Conservation (phyloP, 2,329 filamentous ascomycete species). For the Thielaviopsis euricoi region DNA sequence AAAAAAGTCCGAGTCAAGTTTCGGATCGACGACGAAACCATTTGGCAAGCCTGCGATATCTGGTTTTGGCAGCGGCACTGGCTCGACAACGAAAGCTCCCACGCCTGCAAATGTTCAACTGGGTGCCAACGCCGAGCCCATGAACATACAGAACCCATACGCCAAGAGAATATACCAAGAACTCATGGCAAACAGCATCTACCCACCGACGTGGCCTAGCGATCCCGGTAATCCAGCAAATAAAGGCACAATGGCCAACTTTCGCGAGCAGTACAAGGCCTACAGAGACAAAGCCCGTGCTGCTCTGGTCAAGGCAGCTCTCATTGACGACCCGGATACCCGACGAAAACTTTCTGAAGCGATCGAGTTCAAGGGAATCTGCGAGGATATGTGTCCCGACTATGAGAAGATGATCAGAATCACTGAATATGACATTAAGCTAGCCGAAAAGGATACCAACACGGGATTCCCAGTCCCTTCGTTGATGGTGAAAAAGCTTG, state of each 20-base stretch:
- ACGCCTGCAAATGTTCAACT: conserved; percentile 1
- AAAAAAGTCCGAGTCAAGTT: background rate
- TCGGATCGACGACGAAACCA: background rate
- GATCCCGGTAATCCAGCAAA: conserved; percentile 36
- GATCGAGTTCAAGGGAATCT: conserved; percentile 50
- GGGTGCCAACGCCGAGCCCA: conserved; percentile 9
- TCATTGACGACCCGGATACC: conserved; percentile 50
- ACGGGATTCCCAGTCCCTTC: conserved; percentile 30
- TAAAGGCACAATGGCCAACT: conserved; percentile 34
- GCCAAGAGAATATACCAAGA: conserved; percentile 35
- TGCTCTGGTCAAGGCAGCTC: conserved; percentile 39
- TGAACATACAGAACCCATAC: conserved; percentile 22
- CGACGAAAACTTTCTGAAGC: conserved; percentile 45
- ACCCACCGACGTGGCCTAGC: conserved; percentile 36
- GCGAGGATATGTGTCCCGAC: conserved; percentile 53
- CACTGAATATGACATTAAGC: conserved; percentile 40
- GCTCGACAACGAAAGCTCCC: background rate
- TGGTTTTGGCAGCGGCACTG: background rate
- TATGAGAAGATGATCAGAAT: conserved; percentile 49
- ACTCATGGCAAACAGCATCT: conserved; percentile 37
- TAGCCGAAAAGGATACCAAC: conserved; percentile 33
- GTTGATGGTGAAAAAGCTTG: conserved; percentile 50
- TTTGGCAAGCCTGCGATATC: background rate
- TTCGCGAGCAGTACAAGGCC: conserved; percentile 37
- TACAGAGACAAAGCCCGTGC: conserved; percentile 41